These are phyloP conservation scores for Periglandula ipomoeae DNA, from an alignment of 2,329 filamentous ascomycete species.

Conservation along the genomic window DNA sequence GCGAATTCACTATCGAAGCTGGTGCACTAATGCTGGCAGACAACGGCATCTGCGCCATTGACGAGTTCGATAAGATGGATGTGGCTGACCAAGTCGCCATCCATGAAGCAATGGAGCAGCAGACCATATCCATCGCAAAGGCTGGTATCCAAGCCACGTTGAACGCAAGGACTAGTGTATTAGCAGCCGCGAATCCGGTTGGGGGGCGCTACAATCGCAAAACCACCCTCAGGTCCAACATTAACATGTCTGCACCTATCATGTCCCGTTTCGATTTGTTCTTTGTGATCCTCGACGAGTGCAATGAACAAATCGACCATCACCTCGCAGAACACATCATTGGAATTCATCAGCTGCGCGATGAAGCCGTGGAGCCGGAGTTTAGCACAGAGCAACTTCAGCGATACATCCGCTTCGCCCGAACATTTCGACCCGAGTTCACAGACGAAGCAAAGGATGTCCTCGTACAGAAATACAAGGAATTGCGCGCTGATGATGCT, in stretches of 20 bases:
- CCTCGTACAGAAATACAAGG: slow-evolving; percentile 90
- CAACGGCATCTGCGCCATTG: slow-evolving; percentile 95
- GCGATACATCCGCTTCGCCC: slow-evolving; percentile 92
- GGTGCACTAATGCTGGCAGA: slow-evolving; percentile 96
- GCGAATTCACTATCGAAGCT: slow-evolving; percentile 97
- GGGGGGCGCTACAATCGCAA: slow-evolving; percentile 97
- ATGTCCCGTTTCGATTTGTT: slow-evolving; percentile 99
- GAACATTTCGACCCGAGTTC: slow-evolving; percentile 90
- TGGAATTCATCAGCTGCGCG: slow-evolving; percentile 81
- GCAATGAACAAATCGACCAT: slow-evolving; percentile 83
- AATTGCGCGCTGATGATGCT: slow-evolving; percentile 84
- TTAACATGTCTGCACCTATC: slow-evolving; percentile 98
- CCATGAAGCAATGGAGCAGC: slow-evolving; percentile 99
- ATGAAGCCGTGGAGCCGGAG: slow-evolving; percentile 84
- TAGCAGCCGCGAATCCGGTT: slow-evolving; percentile 93
- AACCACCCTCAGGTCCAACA: slow-evolving; percentile 82
- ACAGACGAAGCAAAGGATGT: slow-evolving; percentile 76
- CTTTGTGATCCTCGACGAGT: slow-evolving; percentile 95
- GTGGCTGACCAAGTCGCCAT: slow-evolving; percentile 95
- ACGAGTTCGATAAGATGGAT: slow-evolving; percentile 99
- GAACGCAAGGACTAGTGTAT: slow-evolving; percentile 89
- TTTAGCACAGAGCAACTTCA: slow-evolving; percentile 95
- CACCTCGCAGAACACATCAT: slow-evolving; percentile 94
- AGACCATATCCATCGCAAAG: slow-evolving; percentile 98
- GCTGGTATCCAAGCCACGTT: slow-evolving; percentile 96